phyloP scores from a whole-genome alignment of 345 rosid genomes.

The Rhizophora mangle region DNA sequence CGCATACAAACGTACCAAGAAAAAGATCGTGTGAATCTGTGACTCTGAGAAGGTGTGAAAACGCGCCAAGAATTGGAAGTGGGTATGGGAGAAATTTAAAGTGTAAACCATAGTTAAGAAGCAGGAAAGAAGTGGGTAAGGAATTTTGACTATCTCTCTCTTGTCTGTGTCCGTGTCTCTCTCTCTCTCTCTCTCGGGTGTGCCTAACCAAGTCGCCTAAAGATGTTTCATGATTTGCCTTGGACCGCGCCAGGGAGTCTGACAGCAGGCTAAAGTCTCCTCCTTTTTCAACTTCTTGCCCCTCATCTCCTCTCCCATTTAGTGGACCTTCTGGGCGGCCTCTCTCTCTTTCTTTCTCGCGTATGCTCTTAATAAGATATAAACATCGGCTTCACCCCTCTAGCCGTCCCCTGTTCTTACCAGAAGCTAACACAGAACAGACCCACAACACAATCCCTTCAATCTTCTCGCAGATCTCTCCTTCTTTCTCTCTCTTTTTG shows the following conservation, averaged over 20 bases:
- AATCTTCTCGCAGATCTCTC: slow-evolving; percentile 27
- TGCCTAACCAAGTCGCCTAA: too few relatives aligned
- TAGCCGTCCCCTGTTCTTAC: background rate
- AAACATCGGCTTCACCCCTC: background rate
- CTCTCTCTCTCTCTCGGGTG: background rate
- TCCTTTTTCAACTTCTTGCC: background rate
- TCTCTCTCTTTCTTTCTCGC: background rate
- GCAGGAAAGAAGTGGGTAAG: background rate
- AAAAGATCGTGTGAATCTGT: too few relatives aligned
- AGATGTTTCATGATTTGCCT: background rate
- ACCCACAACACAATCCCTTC: slow-evolving; percentile 4
- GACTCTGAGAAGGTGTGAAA: too few relatives aligned
- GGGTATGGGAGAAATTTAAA: background rate
- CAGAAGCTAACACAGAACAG: background rate
- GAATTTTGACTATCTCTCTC: slow-evolving; percentile 1
- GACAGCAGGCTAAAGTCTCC: slow-evolving; percentile 4
- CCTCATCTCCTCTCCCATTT: background rate
- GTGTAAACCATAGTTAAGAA: slow-evolving; percentile 9
- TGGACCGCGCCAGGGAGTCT: background rate
- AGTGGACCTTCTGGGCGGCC: too few relatives aligned
- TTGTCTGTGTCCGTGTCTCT: too few relatives aligned
- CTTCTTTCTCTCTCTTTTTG: slow-evolving; percentile 8
- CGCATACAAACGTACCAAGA: too few relatives aligned
- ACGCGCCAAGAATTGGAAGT: too few relatives aligned
- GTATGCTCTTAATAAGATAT: background rate